Evolutionary conservation across 78 protist species (phyloP), one percentile per base, ranked within the genome.

Genomic region (Dictyostelium citrinum): DNA sequence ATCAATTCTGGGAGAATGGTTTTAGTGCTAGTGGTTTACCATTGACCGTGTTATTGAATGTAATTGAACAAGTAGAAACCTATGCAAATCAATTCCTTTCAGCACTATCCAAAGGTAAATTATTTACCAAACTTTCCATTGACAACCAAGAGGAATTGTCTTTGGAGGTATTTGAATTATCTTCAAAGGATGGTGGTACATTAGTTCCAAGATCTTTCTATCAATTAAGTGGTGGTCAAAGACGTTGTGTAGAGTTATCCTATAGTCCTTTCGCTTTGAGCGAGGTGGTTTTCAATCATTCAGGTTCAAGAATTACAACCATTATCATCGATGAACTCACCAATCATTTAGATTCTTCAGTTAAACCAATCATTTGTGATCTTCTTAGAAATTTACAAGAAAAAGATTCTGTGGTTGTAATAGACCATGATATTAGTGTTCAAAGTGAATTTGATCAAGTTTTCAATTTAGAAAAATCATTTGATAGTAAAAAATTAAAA

Each of bases 331-430:
- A 88, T 35, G 93, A 88, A 68, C 58, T 88, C 22, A 51, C 93
- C 0, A 88, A 88, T 33, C 93, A 88, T 68, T 35, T 88, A n/a
- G 93, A 88, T 67, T 31, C 27, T 5, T 16, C 46, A 0, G 81
- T 88, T 0, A 88, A 88, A 49, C 93, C 93, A 27, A 67, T 88
- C 81, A 88, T 88, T 31, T 88, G 93, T 67, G 93, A 88, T 45
- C 46, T 88, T 2, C 33, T 88, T 22, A 58, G 93, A 45, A 82
- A 82, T 41, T 60, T 88, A 11, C 46, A 76, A 68, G 93, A 88
- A 68, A 55, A 79, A 58, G 93, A 88, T 29, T 39, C 93, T 6
- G 51, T 88, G 0, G 58, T 88, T 24, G 93, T 88, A n/a, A 39
- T 88, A 0, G 93, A 88, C 35, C 93, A 88, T 37, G 93, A 88